Percentiles rank a stretch among this genome's conserved stretches.
phyloP scores from a whole-genome alignment of 192 early-diverging fungal species.

The Backusella parvicylindrica region DNA sequence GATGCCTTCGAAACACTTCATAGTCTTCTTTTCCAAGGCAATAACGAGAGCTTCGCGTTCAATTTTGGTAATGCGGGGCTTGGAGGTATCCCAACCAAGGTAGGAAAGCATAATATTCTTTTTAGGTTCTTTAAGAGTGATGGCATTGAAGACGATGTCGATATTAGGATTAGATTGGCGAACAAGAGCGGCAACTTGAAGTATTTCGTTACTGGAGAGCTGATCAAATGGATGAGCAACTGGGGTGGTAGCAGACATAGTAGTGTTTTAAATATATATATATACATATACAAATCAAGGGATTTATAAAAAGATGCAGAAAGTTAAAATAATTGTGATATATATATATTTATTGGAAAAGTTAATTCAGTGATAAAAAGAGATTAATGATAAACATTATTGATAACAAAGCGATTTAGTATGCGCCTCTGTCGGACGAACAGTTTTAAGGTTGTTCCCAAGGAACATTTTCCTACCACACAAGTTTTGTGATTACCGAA shows the following conservation, averaged over 20 bases:
- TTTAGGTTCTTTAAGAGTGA: constrained; percentile 34
- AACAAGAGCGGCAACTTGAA: constrained; percentile 15
- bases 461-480: too few species aligned
- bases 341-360: constrained; percentile 6
- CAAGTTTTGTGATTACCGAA: too few species aligned
- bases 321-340: not conserved
- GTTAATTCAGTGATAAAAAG: constrained; percentile 15
- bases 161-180: constrained; percentile 13
- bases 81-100: constrained; percentile 28
- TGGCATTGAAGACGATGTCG: constrained; percentile 35
- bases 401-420: constrained; percentile 3
- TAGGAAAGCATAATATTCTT: constrained; percentile 34
- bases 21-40: constrained; percentile 24
- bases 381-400: constrained; percentile 5
- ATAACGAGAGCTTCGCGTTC: constrained; percentile 34
- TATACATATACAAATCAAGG: not conserved
- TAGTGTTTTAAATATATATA: not conserved
- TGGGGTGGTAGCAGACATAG: constrained; percentile 15
- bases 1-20: constrained; percentile 25
- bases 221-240: constrained; percentile 33
- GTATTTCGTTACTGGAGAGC: constrained; percentile 31
- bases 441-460: constrained; percentile 16
- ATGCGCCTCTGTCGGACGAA: not conserved
- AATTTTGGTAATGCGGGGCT: constrained; percentile 17
- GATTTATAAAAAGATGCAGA: not conserved